Evolutionary conservation across 2,329 filamentous ascomycete genomes (phyloP), one percentile per base, ranked within the genome.

Genomic region (Alternaria sp.): DNA sequence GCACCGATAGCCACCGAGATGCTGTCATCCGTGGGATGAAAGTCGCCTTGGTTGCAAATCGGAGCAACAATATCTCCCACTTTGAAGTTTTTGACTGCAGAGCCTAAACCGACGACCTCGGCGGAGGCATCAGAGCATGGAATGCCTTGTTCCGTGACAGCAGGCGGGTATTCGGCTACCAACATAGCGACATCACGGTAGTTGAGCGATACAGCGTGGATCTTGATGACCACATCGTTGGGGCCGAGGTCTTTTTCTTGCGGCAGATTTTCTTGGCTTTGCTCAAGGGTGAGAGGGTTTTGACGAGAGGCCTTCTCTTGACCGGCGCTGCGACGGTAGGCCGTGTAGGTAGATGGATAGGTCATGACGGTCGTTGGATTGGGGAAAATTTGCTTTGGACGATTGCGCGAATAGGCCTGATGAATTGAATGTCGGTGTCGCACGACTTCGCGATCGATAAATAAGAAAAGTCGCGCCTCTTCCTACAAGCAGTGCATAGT

Each of bases 181-280:
- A 76, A 60, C 70, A 75, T 76, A 4, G 68, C 75, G 11, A 71
- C 49, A 20, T 77, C 75, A 28, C 75, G 69, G 46, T 69, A 77
- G 50, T 77, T 77, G 12, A 76, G 66, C 3, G 74, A 69, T 18
- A 74, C 70, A 18, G 75, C 72, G 45, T 68, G 73, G 45, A 77
- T 72, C 14, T 62, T 64, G 55, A 75, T 65, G 25, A 76, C 43
- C 3, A 77, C 71, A 23, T 73, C 69, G 12, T 62, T 37, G 3
- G 65, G 51, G 2, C 23, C 60, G 3, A 76, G 66, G 1, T 55
- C 43, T 6, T 51, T 21, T 2, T 51, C 47, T 15, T 33, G 18
- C 8, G 47, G 47, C 6, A 51, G 47, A 20, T 5, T 51, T 33
- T 51, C 47, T 30, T 51, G 47, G 26, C 4, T 21, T 21, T 33